Conservation (phyloP, 2,329 filamentous ascomycete species). For the Aspergillus sojae region DNA sequence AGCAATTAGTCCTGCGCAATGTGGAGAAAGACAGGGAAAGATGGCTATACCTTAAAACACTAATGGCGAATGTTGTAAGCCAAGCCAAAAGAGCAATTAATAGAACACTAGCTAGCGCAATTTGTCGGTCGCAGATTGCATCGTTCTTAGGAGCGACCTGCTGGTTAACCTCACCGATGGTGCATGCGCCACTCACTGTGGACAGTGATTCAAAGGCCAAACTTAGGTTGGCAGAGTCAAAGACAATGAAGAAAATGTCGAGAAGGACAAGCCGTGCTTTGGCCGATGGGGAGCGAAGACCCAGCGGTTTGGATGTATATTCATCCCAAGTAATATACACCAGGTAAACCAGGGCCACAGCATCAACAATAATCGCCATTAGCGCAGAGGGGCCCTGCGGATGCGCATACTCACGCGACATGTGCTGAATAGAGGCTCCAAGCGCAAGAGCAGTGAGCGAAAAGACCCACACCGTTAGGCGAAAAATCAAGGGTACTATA, state of each 20-base stretch:
- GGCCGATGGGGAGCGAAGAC: constrained; percentile 76
- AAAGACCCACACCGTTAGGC: constrained; percentile 79
- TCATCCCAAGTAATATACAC: constrained; percentile 95
- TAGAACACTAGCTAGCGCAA: constrained; percentile 75
- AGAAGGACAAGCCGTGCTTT: constrained; percentile 90
- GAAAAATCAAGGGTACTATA: constrained; percentile 81
- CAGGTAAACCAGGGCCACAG: constrained; percentile 85
- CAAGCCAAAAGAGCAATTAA: constrained; percentile 84
- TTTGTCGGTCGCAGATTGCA: constrained; percentile 64
- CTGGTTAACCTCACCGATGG: constrained; percentile 45
- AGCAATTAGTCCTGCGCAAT: constrained; percentile 27
- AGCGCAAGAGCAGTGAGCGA: constrained; percentile 80
- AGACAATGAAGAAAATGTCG: constrained; percentile 95
- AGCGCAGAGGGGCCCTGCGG: constrained; percentile 74
- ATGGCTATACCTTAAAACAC: constrained; percentile 66
- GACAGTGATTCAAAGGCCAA: constrained; percentile 83
- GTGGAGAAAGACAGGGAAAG: not conserved
- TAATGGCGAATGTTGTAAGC: constrained; percentile 86
- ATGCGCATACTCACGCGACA: constrained; percentile 52
- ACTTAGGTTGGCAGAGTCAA: constrained; percentile 90
- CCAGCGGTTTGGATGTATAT: constrained; percentile 90
- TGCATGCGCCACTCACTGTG: constrained; percentile 63
- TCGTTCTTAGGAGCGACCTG: constrained; percentile 36
- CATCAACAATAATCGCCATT: constrained; percentile 87
- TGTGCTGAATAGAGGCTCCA: constrained; percentile 71